These are phyloP conservation scores for Globisporangium recalcitrans DNA, from an alignment of 352 stramenopile genomes.

Conservation along the genomic window DNA sequence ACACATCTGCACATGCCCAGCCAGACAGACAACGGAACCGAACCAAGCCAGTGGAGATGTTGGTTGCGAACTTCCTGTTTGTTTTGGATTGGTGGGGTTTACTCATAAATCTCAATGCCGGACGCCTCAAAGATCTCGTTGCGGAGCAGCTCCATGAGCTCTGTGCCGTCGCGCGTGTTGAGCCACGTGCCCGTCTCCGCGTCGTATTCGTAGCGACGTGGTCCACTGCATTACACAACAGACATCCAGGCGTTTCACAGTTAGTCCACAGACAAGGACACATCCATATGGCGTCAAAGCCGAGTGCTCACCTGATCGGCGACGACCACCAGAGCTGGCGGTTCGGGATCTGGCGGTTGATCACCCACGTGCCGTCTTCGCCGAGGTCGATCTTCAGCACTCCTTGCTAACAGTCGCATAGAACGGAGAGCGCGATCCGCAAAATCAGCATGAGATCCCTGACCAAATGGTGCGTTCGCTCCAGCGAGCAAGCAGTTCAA, in stretches of 20 bases:
- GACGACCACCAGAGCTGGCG: slow-evolving; percentile 97
- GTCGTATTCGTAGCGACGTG: slow-evolving; percentile 88
- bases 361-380: slow-evolving; percentile 93
- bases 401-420: slow-evolving; percentile 71
- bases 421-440: too few species aligned
- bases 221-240: slow-evolving; percentile 70
- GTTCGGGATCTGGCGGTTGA: slow-evolving; percentile 98
- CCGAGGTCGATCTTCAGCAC: slow-evolving; percentile 94
- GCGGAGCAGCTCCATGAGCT: slow-evolving; percentile 68
- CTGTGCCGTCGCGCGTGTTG: slow-evolving; percentile 75
- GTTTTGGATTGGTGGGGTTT: slow-evolving; percentile 14
- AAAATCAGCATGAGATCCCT: slow-evolving; percentile 1
- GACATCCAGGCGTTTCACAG: too few species aligned
- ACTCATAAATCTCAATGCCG: slow-evolving; percentile 78
- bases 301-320: slow-evolving; percentile 75
- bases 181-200: slow-evolving; percentile 59
- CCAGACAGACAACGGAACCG: not conserved
- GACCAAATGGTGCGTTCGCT: not conserved
- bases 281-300: not conserved
- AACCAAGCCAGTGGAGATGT: not conserved
- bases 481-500: not conserved
- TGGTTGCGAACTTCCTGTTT: too few species aligned
- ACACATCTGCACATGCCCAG: not conserved
- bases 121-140: slow-evolving; percentile 74
- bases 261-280: not conserved